A percentile compares a stretch with the other conserved stretches of the same genome.
phyloP scores from a whole-genome alignment of 1,284 basidiomycete species.

The Sporisorium scitamineum region DNA sequence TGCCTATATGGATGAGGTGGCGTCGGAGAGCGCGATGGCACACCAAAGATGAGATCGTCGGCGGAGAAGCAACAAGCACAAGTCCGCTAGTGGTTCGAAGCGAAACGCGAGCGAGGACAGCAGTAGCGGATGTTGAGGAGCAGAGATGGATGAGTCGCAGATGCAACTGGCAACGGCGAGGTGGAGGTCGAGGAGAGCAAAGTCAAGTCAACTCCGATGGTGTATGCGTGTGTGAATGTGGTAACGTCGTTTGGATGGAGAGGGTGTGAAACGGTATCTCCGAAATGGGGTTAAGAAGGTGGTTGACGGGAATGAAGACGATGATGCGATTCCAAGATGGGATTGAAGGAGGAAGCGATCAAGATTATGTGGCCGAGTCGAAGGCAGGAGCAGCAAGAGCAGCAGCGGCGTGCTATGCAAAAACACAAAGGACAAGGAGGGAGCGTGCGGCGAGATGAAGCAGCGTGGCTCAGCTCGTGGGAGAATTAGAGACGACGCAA shows the following conservation, averaged over 20 bases:
- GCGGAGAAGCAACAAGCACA: background rate
- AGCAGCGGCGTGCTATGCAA: background rate
- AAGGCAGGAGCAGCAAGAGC: background rate
- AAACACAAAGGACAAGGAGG: conserved; percentile 1
- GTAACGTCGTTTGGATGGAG: background rate
- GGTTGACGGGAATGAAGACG: conserved; percentile 6
- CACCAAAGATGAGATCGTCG: background rate
- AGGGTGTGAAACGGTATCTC: background rate
- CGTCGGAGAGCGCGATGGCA: background rate
- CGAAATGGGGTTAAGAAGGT: background rate
- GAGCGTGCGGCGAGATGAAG: conserved; percentile 22
- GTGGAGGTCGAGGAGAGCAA: conserved; percentile 2
- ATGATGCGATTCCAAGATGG: background rate
- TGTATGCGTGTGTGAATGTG: background rate
- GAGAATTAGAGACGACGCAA: conserved; percentile 6
- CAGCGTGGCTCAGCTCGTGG: conserved; percentile 39
- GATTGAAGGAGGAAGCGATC: background rate
- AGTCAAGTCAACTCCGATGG: background rate
- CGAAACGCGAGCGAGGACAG: background rate
- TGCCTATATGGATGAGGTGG: background rate
- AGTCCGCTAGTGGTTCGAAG: background rate
- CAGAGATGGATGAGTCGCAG: background rate
- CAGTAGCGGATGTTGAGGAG: background rate
- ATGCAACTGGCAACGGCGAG: background rate
- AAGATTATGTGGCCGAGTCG: background rate